phyloP scores from a whole-genome alignment of 1,284 basidiomycete genomes.

The Boletus smithii region DNA sequence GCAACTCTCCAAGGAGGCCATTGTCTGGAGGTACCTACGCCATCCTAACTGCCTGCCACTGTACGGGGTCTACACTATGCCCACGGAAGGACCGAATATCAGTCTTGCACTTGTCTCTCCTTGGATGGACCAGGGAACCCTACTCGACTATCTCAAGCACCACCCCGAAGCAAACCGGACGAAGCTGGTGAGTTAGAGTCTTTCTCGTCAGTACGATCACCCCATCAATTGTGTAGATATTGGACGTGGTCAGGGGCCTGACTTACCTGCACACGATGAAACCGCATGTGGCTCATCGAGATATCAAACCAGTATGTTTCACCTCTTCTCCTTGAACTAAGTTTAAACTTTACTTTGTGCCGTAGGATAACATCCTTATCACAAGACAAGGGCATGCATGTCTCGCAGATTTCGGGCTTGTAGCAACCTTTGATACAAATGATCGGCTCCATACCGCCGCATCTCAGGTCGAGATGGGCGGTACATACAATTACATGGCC shows the following conservation, averaged over 20 bases:
- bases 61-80: constrained; percentile 21
- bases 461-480: constrained; percentile 7
- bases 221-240: constrained; percentile 13
- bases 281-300: constrained; percentile 27
- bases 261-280: constrained; percentile 27
- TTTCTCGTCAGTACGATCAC: background rate
- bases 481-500: constrained; percentile 25
- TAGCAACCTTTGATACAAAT: constrained; percentile 21
- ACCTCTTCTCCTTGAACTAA: background rate
- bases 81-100: constrained; percentile 1
- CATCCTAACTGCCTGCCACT: constrained; percentile 31
- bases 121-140: constrained; percentile 30
- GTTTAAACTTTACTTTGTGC: background rate
- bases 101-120: constrained; percentile 24
- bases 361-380: constrained; percentile 30
- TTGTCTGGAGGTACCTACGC: constrained; percentile 25
- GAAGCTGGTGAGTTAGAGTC: constrained; percentile 16
- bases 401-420: constrained; percentile 30
- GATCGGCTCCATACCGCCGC: constrained; percentile 13
- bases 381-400: constrained; percentile 23
- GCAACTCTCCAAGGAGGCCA: constrained; percentile 25
- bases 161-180: constrained; percentile 16
- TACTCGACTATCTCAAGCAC: constrained; percentile 21
- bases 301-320: constrained; percentile 27
- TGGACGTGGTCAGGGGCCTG: constrained; percentile 26